A percentile compares a stretch with the other conserved stretches of the same genome.
Evolutionary conservation across 192 early-diverging fungal species (phyloP).

Genomic region (Chytriomyces hyalinus): DNA sequence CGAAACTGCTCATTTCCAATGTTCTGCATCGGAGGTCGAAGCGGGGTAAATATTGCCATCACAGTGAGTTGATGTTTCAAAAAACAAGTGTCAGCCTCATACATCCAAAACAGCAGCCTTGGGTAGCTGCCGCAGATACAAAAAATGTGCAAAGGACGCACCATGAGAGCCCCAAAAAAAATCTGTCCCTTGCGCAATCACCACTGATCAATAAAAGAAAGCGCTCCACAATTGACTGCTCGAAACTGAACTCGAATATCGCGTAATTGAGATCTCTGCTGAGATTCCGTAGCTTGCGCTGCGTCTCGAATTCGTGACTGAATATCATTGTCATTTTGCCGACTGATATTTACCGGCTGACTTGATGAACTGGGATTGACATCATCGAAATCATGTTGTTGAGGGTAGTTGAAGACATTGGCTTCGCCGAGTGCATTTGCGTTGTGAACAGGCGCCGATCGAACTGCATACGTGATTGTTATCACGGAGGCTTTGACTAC

Average conservation of each 20-base stretch:
- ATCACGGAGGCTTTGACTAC: not conserved
- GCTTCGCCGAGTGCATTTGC: too few species aligned
- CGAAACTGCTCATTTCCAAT: not conserved
- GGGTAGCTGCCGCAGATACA: conserved; percentile 15
- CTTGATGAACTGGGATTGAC: too few species aligned
- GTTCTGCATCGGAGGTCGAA: not conserved
- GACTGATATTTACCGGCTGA: not conserved
- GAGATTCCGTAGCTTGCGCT: not conserved
- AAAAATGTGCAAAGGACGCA: conserved; percentile 8
- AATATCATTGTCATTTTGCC: not conserved
- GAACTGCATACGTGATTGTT: conserved; percentile 17
- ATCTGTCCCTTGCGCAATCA: conserved; percentile 15
- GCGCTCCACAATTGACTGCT: conserved; percentile 12
- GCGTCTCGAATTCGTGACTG: not conserved
- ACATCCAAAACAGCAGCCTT: conserved; percentile 5
- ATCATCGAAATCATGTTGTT: too few species aligned
- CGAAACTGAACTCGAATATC: conserved; percentile 11
- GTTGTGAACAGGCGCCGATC: not conserved
- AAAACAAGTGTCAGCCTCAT: not conserved
- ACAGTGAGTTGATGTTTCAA: not conserved
- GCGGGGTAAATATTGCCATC: not conserved
- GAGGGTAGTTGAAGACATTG: too few species aligned
- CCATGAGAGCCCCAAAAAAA: conserved; percentile 23
- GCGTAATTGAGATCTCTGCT: not conserved
- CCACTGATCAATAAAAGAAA: conserved; percentile 13